Conservation (phyloP, 1,139 yeast species). For the Pichia sp. region DNA sequence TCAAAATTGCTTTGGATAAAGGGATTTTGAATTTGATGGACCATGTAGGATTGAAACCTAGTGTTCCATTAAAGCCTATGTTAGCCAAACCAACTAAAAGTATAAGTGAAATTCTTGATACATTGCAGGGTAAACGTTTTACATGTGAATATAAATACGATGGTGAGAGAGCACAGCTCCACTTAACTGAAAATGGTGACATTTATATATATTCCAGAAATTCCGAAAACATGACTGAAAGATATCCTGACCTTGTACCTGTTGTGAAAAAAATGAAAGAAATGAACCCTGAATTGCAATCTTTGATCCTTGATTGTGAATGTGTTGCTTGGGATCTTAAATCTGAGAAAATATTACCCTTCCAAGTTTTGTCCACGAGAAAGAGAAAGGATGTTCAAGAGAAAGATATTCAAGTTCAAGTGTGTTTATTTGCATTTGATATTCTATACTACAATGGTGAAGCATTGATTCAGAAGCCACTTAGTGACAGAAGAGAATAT, state of each 20-base stretch:
- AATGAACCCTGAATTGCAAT: slow-evolving; percentile 32
- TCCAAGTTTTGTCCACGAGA: slow-evolving; percentile 86
- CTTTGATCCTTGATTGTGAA: slow-evolving; percentile 84
- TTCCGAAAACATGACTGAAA: slow-evolving; percentile 93
- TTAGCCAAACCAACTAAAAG: slow-evolving; percentile 96
- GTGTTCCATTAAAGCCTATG: slow-evolving; percentile 96
- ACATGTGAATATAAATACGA: slow-evolving; percentile 97
- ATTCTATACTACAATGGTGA: slow-evolving; percentile 65
- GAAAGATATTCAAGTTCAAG: slow-evolving; percentile 80
- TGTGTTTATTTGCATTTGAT: slow-evolving; percentile 90
- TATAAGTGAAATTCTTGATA: slow-evolving; percentile 78
- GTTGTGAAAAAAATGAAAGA: slow-evolving; percentile 56
- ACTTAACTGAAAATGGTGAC: slow-evolving; percentile 57
- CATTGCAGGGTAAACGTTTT: slow-evolving; percentile 77
- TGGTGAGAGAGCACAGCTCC: slow-evolving; percentile 97
- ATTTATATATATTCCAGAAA: slow-evolving; percentile 84
- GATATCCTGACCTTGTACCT: slow-evolving; percentile 84
- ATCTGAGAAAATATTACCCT: slow-evolving; percentile 72
- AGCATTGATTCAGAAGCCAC: slow-evolving; percentile 59
- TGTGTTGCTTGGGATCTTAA: slow-evolving; percentile 97
- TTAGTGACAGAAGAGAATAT: slow-evolving; percentile 60
- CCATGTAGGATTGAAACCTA: slow-evolving; percentile 74
- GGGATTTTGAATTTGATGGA: slow-evolving; percentile 64
- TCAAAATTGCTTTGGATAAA: slow-evolving; percentile 53
- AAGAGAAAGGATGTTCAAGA: slow-evolving; percentile 89